These are phyloP conservation scores for Euphorbia schlechtendalii DNA, from an alignment of 441 rosid genomes.

Conservation along the genomic window DNA sequence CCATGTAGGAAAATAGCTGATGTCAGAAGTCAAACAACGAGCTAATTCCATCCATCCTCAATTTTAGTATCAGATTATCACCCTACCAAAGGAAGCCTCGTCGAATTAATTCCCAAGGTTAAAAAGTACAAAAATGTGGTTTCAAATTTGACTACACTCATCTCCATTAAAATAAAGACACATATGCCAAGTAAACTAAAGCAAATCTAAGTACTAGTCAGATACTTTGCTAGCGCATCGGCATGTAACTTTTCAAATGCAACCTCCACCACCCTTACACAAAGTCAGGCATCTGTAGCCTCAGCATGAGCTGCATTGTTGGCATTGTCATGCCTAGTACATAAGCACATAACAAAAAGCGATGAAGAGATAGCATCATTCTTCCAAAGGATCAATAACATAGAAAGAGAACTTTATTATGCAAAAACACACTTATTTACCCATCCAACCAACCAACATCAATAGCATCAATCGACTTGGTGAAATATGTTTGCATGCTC, in stretches of 20 bases:
- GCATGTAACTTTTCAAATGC: too few species aligned
- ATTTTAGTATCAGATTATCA: not conserved
- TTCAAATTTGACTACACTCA: not conserved
- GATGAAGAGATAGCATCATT: not conserved
- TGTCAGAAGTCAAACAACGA: not conserved
- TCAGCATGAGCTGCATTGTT: not conserved
- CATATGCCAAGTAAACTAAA: not conserved
- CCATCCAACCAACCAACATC: not conserved
- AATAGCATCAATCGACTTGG: conserved; percentile 10
- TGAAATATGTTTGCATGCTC: conserved; percentile 6
- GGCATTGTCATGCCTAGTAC: not conserved
- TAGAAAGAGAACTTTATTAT: not conserved
- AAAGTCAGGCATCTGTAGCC: not conserved
- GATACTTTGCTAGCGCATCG: not conserved
- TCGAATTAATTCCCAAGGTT: not conserved
- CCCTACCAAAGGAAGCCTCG: not conserved
- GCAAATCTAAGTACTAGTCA: not conserved
- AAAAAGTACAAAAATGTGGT: not conserved
- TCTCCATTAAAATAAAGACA: not conserved
- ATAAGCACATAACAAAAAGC: not conserved
- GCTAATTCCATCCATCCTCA: not conserved
- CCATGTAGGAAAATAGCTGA: conserved; percentile 17
- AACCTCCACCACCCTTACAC: not conserved
- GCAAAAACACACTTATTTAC: not conserved
- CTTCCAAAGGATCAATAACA: not conserved